phyloP scores from a whole-genome alignment of 225 moss, liverwort and hornwort species.

The Rhytidiadelphus loreus region DNA sequence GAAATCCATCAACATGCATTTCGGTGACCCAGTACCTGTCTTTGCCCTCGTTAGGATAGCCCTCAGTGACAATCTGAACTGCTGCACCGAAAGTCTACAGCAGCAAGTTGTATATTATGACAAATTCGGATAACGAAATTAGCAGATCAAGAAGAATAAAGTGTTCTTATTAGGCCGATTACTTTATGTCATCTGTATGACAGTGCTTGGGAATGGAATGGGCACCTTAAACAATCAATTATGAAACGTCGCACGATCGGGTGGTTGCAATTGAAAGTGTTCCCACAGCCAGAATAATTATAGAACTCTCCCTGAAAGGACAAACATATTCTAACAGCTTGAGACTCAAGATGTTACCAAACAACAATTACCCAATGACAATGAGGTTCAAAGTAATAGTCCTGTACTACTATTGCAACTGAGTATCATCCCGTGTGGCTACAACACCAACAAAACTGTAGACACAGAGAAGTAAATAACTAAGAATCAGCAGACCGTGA shows the following conservation, averaged over 20 bases:
- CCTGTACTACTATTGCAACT: neutral
- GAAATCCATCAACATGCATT: constrained; percentile 95
- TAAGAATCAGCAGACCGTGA: neutral
- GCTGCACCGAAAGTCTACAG: neutral
- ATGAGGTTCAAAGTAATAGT: neutral
- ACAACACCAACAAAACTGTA: neutral
- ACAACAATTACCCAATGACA: neutral
- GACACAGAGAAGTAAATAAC: neutral
- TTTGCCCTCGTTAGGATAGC: neutral
- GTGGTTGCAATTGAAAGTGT: constrained; percentile 92
- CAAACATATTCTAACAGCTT: neutral
- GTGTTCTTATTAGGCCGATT: neutral
- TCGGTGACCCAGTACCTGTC: constrained; percentile 82
- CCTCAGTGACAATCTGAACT: neutral
- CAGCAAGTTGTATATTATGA: neutral
- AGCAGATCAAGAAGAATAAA: neutral
- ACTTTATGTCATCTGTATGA: neutral
- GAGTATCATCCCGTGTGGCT: neutral
- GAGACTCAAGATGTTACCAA: neutral
- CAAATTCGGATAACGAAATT: neutral
- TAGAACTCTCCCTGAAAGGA: constrained; percentile 73
- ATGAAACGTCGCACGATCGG: constrained; percentile 80
- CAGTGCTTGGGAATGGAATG: neutral
- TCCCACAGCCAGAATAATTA: constrained; percentile 93
- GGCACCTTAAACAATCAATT: constrained; percentile 73